Percentiles rank a stretch among this genome's conserved stretches.
Conservation (phyloP, 73 alveolate species). For the Uronychia binucleata region DNA sequence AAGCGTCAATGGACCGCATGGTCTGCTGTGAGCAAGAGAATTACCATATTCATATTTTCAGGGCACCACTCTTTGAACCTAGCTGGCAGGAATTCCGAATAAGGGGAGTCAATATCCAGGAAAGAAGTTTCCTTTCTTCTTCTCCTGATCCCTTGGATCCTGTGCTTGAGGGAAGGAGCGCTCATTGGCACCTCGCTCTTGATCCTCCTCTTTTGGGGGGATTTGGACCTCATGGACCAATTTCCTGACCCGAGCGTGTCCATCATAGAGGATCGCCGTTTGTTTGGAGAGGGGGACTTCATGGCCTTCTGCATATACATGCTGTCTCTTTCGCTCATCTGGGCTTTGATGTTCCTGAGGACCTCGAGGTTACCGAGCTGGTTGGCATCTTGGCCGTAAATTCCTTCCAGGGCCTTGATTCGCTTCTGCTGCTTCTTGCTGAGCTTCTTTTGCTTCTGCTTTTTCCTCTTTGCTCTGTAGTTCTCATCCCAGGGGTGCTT, state of each 20-base stretch:
- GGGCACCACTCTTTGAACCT: conserved; percentile 68
- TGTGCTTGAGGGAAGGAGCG: neutral
- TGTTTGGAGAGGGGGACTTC: neutral
- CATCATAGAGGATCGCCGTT: neutral
- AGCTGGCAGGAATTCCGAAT: conserved; percentile 57
- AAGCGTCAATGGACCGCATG: neutral
- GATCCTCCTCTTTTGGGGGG: neutral
- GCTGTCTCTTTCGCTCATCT: neutral
- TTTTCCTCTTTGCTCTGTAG: neutral
- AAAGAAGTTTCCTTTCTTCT: conserved; percentile 1
- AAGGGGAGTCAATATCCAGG: conserved; percentile 57
- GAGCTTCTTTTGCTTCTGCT: neutral
- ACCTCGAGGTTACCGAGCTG: neutral
- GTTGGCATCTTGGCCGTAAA: conserved; percentile 22
- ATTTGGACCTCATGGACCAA: neutral
- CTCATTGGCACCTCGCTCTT: neutral
- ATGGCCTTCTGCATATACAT: neutral
- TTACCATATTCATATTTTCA: neutral
- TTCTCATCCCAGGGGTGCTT: conserved; percentile 4
- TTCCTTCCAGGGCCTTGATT: neutral
- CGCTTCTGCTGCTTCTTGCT: neutral
- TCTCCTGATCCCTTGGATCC: neutral
- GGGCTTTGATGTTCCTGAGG: neutral
- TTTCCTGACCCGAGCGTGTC: neutral
- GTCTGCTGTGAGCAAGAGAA: neutral